Percentiles rank a stretch among this genome's conserved stretches.
phyloP scores from a whole-genome alignment of 148 eudicot genomes.

The Silene uniflora region DNA sequence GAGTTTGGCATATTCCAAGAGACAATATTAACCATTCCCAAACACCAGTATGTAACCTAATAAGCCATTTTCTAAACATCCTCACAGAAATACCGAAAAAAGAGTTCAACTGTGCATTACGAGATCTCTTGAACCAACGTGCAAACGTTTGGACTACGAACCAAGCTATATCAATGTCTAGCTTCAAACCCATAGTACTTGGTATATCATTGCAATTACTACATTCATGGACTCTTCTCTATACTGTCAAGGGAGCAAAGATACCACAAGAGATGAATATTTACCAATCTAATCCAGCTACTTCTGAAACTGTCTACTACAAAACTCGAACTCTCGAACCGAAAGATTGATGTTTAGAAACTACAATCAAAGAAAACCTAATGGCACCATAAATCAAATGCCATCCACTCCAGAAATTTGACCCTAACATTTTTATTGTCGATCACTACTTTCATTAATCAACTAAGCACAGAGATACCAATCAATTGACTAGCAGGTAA shows the following conservation, averaged over 20 bases:
- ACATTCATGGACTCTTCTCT: background rate
- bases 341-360: too few species aligned
- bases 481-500: background rate
- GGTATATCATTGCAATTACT: background rate
- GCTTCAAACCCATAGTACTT: background rate
- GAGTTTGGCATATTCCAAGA: background rate
- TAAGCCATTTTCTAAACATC: background rate
- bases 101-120: background rate
- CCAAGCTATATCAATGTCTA: background rate
- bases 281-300: background rate
- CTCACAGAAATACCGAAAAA: background rate
- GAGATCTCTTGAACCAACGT: background rate
- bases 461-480: background rate
- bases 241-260: background rate
- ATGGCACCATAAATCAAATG: too few species aligned
- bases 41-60: background rate
- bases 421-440: background rate
- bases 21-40: background rate
- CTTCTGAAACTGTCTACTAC: too few species aligned
- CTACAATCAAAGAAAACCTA: too few species aligned
- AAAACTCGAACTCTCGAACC: too few species aligned
- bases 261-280: background rate
- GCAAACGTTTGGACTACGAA: background rate
- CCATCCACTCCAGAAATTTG: background rate
- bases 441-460: background rate